Conservation (phyloP, 176 grass and related monocot genomes). For the Lolium rigidum region DNA sequence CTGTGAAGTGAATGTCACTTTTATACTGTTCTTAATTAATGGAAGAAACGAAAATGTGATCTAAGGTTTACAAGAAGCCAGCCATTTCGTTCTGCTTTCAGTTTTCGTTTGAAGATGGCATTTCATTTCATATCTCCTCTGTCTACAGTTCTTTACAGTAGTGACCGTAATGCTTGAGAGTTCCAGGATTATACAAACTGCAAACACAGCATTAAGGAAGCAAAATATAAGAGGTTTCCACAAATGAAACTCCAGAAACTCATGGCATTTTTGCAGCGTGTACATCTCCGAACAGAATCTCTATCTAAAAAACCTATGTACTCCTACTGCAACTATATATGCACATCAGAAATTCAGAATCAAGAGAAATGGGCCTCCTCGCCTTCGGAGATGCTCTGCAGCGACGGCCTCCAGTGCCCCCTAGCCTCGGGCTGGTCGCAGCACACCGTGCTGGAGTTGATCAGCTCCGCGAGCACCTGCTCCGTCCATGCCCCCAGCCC, state of each 20-base stretch:
- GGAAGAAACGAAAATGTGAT: neutral
- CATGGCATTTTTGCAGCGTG: neutral
- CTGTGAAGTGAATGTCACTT: neutral
- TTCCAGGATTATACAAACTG: neutral
- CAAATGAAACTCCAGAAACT: neutral
- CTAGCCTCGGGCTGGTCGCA: conserved; percentile 25
- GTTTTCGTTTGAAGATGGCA: neutral
- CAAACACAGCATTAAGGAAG: neutral
- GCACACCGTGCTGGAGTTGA: conserved; percentile 33
- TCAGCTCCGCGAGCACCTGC: conserved; percentile 50
- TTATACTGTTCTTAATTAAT: neutral
- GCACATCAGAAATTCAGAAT: neutral
- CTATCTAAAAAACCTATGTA: neutral
- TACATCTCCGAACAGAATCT: conserved; percentile 46
- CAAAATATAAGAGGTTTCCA: neutral
- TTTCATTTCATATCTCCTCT: neutral
- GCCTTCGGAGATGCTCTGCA: conserved; percentile 58
- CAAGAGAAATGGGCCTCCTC: neutral
- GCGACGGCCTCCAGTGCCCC: conserved; percentile 53
- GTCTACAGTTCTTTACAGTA: neutral
- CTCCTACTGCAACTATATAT: neutral
- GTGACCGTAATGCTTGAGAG: neutral
- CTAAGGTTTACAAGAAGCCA: neutral
- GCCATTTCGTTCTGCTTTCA: neutral
- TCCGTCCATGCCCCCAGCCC: conserved; percentile 40